A percentile compares a stretch with the other conserved stretches of the same genome.
Evolutionary conservation across 2,329 filamentous ascomycete species (phyloP).

Genomic region (Alternaria metachromatica): DNA sequence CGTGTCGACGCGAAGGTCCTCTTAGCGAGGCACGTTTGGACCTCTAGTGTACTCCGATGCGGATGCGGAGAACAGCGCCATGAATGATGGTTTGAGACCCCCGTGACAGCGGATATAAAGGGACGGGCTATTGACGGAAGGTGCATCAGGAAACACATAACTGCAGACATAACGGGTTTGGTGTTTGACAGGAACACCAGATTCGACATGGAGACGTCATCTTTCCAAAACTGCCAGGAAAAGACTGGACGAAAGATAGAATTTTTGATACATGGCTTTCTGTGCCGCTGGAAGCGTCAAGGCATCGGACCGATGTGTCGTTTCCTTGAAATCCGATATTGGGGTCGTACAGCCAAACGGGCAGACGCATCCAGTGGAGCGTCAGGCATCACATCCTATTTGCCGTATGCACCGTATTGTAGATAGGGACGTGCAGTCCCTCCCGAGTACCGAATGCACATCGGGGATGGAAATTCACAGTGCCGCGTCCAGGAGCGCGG

Average conservation of each 20-base stretch:
- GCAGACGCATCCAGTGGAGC: background rate
- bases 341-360: constrained; percentile 18
- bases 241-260: background rate
- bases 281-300: background rate
- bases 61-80: background rate
- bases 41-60: background rate
- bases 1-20: background rate
- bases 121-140: background rate
- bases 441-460: background rate
- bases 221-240: background rate
- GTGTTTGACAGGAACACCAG: background rate
- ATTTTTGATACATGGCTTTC: background rate
- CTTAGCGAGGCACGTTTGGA: background rate
- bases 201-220: background rate
- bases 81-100: background rate
- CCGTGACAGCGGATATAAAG: background rate
- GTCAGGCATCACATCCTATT: background rate
- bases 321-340: background rate
- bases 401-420: background rate
- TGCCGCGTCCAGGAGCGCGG: background rate
- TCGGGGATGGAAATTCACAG: background rate
- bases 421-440: background rate
- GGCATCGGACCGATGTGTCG: constrained; percentile 9
- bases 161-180: background rate
- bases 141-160: background rate